Percentiles rank a stretch among this genome's conserved stretches.
Evolutionary conservation across 208 protist genomes (phyloP).

Genomic region (Lotmaria passim): DNA sequence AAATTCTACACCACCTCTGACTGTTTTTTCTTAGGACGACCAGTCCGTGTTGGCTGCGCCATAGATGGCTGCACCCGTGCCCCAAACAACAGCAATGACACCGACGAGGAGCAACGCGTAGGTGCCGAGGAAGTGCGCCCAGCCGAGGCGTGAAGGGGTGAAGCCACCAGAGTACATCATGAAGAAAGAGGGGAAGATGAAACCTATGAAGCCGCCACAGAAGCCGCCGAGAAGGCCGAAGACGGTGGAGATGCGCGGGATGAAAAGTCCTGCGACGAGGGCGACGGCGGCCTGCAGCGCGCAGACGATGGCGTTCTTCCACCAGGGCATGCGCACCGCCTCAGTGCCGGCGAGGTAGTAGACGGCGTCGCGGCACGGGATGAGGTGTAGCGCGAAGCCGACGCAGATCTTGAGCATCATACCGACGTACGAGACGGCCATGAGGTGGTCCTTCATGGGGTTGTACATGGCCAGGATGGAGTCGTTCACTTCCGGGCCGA

Average conservation of each 20-base stretch:
- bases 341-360: slow-evolving; percentile 56
- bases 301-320: slow-evolving; percentile 53
- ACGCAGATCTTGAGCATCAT: slow-evolving; percentile 80
- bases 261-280: slow-evolving; percentile 70
- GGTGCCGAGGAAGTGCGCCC: slow-evolving; percentile 56
- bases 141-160: slow-evolving; percentile 31
- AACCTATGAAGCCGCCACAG: slow-evolving; percentile 77
- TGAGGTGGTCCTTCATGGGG: slow-evolving; percentile 51
- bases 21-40: not conserved
- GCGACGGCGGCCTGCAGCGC: slow-evolving; percentile 32
- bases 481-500: slow-evolving; percentile 45
- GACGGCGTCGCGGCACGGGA: slow-evolving; percentile 59
- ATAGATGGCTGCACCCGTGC: slow-evolving; percentile 65
- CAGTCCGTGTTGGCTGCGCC: slow-evolving; percentile 34
- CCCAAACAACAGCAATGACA: slow-evolving; percentile 66
- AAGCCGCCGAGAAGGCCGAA: slow-evolving; percentile 78
- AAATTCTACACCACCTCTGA: not conserved
- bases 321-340: slow-evolving; percentile 43
- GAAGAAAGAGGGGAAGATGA: slow-evolving; percentile 77
- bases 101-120: slow-evolving; percentile 67
- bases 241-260: slow-evolving; percentile 67
- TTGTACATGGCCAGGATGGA: slow-evolving; percentile 73
- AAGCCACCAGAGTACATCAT: slow-evolving; percentile 69
- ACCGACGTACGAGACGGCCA: slow-evolving; percentile 64
- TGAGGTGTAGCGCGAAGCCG: slow-evolving; percentile 61